Conservation (phyloP, 2,329 filamentous ascomycete genomes). For the Fonsecaea nubica region DNA sequence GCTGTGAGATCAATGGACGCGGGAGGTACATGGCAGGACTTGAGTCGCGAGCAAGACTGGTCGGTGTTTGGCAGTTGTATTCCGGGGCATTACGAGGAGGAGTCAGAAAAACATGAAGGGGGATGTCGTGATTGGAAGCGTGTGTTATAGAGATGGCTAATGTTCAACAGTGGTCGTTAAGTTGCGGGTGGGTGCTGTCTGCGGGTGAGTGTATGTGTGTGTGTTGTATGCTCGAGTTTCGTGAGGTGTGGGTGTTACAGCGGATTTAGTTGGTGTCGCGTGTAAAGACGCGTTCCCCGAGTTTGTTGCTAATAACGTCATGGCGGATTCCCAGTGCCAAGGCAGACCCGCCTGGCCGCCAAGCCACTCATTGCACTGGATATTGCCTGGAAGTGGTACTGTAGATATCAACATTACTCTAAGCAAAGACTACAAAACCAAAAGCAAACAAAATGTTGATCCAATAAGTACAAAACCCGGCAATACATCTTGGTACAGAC, state of each 20-base stretch:
- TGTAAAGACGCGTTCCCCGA: slow-evolving; percentile 9
- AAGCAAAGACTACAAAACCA: background rate
- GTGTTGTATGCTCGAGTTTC: slow-evolving; percentile 1
- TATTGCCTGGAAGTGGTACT: background rate
- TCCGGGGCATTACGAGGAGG: slow-evolving; percentile 22
- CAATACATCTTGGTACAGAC: background rate
- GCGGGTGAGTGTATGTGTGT: background rate
- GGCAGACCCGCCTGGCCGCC: background rate
- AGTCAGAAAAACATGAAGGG: background rate
- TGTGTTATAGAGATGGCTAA: background rate
- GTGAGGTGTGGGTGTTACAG: background rate
- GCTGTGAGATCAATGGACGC: slow-evolving; percentile 82
- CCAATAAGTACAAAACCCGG: background rate
- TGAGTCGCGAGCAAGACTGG: slow-evolving; percentile 14
- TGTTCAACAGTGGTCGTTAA: background rate
- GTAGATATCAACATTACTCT: background rate
- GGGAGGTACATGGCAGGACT: slow-evolving; percentile 82
- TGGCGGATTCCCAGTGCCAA: background rate
- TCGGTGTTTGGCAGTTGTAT: slow-evolving; percentile 6
- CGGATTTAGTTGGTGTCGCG: background rate
- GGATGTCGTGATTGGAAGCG: background rate
- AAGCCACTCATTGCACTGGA: background rate
- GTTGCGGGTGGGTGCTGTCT: no score
- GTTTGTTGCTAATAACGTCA: slow-evolving; percentile 21
- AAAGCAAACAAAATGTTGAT: background rate